These are phyloP conservation scores for Fragaria nilgerrensis DNA, from an alignment of 306 rosid species.

Conservation along the genomic window DNA sequence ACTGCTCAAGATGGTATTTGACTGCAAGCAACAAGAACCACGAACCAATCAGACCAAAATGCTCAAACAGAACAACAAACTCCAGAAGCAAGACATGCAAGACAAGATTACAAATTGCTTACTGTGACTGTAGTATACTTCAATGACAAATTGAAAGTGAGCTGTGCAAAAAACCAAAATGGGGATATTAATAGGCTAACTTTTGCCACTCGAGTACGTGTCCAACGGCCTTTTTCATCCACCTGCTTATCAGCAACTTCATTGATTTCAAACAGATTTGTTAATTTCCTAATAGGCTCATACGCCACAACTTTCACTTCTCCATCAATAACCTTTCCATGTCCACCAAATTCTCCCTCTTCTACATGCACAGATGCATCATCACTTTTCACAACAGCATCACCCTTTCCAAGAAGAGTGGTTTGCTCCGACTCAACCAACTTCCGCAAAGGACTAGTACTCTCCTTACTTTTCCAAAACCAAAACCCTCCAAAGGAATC, in stretches of 20 bases:
- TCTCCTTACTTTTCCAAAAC: conserved; percentile 51
- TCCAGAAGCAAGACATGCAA: conserved; percentile 8
- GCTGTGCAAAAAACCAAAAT: conserved; percentile 93
- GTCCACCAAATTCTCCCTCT: conserved; percentile 28
- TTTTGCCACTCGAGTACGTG: conserved; percentile 75
- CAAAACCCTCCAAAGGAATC: conserved; percentile 49
- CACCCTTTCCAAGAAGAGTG: conserved; percentile 56
- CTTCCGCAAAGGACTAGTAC: conserved; percentile 24
- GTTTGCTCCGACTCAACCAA: conserved; percentile 59
- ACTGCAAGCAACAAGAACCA: conserved; percentile 55
- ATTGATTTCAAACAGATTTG: conserved; percentile 21
- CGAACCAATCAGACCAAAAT: conserved; percentile 18
- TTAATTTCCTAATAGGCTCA: conserved; percentile 16
- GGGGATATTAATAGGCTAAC: conserved; percentile 87
- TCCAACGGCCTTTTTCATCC: conserved; percentile 91
- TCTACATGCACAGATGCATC: conserved; percentile 38
- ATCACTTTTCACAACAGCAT: conserved; percentile 12
- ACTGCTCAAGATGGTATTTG: conserved; percentile 96
- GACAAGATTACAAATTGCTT: conserved; percentile 21
- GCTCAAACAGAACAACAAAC: conserved; percentile 15
- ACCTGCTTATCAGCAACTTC: conserved; percentile 37
- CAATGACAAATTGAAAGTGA: conserved; percentile 81
- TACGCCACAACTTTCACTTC: conserved; percentile 19
- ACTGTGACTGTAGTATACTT: conserved; percentile 96
- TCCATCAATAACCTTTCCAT: conserved; percentile 17